Evolutionary conservation across 83 land plant genomes (phyloP).

Genomic region (Thuja plicata): DNA sequence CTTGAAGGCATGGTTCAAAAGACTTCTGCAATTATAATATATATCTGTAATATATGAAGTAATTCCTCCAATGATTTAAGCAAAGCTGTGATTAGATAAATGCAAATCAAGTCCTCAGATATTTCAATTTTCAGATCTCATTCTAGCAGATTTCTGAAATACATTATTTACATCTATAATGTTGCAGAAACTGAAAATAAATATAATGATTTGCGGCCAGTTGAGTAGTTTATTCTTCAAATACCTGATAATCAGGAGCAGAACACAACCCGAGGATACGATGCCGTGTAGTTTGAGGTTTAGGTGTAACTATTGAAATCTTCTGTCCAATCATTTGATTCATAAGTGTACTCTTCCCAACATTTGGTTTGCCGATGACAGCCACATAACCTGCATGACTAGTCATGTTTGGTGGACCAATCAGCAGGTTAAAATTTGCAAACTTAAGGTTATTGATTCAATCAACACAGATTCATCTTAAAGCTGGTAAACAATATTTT

Average conservation of each 20-base stretch:
- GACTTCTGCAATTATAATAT: not conserved
- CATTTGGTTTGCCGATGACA: slow-evolving; percentile 93
- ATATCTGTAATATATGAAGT: not conserved
- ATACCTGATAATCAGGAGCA: slow-evolving; percentile 81
- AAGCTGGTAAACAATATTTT: not conserved
- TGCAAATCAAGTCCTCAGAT: not conserved
- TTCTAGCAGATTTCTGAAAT: not conserved
- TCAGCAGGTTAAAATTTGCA: not conserved
- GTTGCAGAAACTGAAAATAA: not conserved
- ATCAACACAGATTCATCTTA: not conserved
- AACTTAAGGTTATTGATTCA: not conserved
- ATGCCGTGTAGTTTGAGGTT: slow-evolving; percentile 98
- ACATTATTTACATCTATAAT: not conserved
- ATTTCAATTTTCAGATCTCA: not conserved
- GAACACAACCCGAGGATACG: slow-evolving; percentile 98
- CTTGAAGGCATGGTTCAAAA: not conserved
- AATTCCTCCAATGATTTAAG: not conserved
- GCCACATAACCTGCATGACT: slow-evolving; percentile 87
- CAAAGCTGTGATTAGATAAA: not conserved
- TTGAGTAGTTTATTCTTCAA: not conserved
- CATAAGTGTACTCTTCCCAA: slow-evolving; percentile 93
- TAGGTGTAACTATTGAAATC: slow-evolving; percentile 90
- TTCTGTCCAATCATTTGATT: slow-evolving; percentile 95
- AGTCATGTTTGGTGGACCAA: not conserved
- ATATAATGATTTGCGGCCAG: not conserved